Percentiles rank a stretch among this genome's conserved stretches.
These are phyloP conservation scores for Saksenaea oblongispora DNA, from an alignment of 371 early-diverging fungal species.

Conservation along the genomic window DNA sequence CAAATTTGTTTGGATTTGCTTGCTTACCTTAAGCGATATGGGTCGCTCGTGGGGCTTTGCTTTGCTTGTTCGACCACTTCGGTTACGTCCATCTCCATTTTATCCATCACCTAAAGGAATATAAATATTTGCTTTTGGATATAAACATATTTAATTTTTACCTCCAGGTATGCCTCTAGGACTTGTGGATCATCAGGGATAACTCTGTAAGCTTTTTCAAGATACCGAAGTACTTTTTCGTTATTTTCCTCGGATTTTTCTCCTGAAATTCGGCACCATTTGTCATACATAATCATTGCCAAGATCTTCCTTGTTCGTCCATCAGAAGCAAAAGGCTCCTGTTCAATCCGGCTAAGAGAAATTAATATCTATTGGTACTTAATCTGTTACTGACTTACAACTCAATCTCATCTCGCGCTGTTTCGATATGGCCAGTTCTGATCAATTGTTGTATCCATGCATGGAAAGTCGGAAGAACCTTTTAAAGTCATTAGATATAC, in stretches of 20 bases:
- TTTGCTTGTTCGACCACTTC: not conserved
- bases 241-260: not conserved
- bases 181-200: constrained; percentile 6
- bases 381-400: not conserved
- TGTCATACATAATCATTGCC: not conserved
- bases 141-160: not conserved
- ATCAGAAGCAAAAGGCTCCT: not conserved
- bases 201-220: constrained; percentile 25
- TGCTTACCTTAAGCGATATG: not conserved
- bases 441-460: not conserved
- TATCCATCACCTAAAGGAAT: not conserved
- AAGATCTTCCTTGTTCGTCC: not conserved
- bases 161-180: not conserved
- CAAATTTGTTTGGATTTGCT: not conserved
- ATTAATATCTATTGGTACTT: not conserved
- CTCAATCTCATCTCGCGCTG: not conserved
- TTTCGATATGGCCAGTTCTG: not conserved
- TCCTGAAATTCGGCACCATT: not conserved
- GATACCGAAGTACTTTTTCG: constrained; percentile 1
- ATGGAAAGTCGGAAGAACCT: not conserved
- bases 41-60: not conserved
- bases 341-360: not conserved
- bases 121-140: not conserved
- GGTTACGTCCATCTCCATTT: not conserved
- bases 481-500: not conserved